These are phyloP conservation scores for Echites panduratus DNA, from an alignment of 257 asterid species.

Conservation along the genomic window DNA sequence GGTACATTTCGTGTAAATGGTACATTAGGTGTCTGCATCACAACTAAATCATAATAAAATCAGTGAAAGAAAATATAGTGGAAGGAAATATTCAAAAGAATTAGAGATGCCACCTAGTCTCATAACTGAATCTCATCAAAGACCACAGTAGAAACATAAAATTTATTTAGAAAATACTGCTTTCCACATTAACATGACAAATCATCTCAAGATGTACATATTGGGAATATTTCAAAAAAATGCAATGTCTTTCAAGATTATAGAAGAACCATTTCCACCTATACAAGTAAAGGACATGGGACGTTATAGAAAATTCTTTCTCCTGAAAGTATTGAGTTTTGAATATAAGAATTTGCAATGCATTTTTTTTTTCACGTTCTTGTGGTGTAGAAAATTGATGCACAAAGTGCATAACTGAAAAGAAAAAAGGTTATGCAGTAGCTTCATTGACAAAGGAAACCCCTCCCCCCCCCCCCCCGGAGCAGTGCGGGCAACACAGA, in stretches of 20 bases:
- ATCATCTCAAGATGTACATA: background rate
- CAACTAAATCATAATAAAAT: slow-evolving; percentile 8
- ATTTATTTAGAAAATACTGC: background rate
- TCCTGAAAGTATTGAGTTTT: background rate
- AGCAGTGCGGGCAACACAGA: no score
- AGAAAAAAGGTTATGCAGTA: background rate
- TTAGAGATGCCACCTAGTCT: background rate
- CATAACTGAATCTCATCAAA: background rate
- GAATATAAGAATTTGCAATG: background rate
- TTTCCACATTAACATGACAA: background rate
- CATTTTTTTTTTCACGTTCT: background rate
- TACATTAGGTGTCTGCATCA: slow-evolving; percentile 32
- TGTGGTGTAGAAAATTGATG: background rate
- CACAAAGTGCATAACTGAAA: background rate
- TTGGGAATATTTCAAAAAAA: background rate
- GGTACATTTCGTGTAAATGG: slow-evolving; percentile 12
- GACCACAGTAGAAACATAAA: background rate
- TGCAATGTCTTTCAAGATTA: background rate
- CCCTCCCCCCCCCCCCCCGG: no score
- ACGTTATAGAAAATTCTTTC: background rate
- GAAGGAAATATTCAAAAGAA: background rate
- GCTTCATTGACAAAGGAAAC: no score
- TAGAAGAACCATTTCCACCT: background rate
- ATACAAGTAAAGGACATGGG: background rate
- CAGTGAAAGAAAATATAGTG: background rate